Evolutionary conservation across 305 asterid genomes (phyloP).

Genomic region (Fraxinus velutina): DNA sequence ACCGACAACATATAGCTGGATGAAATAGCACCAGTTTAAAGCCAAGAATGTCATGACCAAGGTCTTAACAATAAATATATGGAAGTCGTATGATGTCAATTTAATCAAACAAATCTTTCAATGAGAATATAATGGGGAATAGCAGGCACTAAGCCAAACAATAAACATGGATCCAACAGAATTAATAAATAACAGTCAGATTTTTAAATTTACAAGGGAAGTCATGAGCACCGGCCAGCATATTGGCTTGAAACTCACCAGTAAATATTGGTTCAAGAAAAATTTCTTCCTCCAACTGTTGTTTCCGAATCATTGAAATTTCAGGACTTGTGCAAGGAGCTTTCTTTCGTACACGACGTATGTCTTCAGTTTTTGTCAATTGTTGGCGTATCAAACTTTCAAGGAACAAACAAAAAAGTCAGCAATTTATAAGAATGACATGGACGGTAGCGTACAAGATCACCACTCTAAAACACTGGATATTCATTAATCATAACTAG

Average conservation of each 20-base stretch:
- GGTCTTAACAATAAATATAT: neutral
- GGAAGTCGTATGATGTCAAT: conserved; percentile 5
- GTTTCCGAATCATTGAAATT: conserved; percentile 64
- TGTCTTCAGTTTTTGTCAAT: conserved; percentile 72
- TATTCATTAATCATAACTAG: neutral
- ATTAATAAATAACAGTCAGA: neutral
- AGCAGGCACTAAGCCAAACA: neutral
- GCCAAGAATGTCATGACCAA: neutral
- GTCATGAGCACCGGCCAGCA: conserved; percentile 10
- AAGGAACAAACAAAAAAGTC: conserved; percentile 27
- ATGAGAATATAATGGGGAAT: neutral
- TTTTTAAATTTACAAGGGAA: neutral
- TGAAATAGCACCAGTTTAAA: neutral
- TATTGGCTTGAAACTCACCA: conserved; percentile 48
- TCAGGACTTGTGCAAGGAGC: conserved; percentile 93
- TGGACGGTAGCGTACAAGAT: conserved; percentile 6
- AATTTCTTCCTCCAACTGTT: conserved; percentile 63
- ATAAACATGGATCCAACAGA: neutral
- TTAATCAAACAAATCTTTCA: neutral
- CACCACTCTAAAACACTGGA: conserved; percentile 9
- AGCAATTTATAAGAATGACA: conserved; percentile 20
- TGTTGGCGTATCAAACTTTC: conserved; percentile 78
- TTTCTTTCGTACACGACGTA: conserved; percentile 89
- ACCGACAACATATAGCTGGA: neutral
- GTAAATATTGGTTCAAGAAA: conserved; percentile 56